Conservation (phyloP, 2,329 filamentous ascomycete species). For the Talaromyces funiculosus region DNA sequence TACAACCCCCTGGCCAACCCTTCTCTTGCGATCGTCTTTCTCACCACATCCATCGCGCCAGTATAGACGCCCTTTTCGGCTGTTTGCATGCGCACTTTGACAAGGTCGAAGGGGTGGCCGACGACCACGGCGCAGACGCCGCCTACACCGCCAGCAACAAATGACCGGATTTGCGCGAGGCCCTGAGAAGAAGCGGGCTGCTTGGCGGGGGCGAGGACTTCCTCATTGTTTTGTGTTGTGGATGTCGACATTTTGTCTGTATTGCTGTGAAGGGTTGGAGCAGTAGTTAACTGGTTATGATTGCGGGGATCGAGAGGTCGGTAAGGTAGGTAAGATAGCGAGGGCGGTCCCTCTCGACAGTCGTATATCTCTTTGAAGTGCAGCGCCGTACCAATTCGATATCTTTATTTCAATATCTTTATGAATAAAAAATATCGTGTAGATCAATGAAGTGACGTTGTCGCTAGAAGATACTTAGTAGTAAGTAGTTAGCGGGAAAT, state of each 20-base stretch:
- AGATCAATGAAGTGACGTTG: not conserved
- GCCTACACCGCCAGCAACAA: constrained; percentile 85
- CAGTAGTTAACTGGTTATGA: not conserved
- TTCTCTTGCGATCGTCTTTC: constrained; percentile 80
- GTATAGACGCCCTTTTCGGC: constrained; percentile 89
- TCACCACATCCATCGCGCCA: constrained; percentile 84
- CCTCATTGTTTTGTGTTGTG: constrained; percentile 1
- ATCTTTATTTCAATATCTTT: not conserved
- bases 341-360: not conserved
- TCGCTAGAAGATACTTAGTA: no score
- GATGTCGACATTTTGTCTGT: not conserved
- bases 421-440: not conserved
- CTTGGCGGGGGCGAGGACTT: constrained; percentile 9
- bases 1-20: constrained; percentile 77
- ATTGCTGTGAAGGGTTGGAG: not conserved
- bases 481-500: not conserved
- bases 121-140: constrained; percentile 91
- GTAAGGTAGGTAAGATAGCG: not conserved
- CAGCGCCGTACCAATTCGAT: not conserved
- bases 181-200: constrained; percentile 30
- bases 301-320: not conserved
- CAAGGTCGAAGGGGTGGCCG: constrained; percentile 93
- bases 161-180: constrained; percentile 66
- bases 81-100: constrained; percentile 96
- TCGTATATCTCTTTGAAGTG: not conserved